Evolutionary conservation across 2,329 filamentous ascomycete genomes (phyloP).

Genomic region (Apiospora pterosperma): DNA sequence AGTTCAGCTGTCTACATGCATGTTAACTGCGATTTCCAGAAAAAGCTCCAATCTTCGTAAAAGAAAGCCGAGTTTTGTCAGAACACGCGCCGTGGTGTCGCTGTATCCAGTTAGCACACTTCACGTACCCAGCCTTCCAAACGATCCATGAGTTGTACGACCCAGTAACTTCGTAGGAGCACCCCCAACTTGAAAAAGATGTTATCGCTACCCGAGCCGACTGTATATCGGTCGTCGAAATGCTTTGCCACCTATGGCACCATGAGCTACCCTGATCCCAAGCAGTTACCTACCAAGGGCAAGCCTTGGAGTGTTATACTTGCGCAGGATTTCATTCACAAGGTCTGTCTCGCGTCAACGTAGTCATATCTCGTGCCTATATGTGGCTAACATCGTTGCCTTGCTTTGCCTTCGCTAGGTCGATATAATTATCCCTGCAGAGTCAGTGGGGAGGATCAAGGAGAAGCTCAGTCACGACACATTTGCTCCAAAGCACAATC

Average conservation of each 20-base stretch:
- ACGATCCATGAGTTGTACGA: background rate
- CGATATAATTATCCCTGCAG: conserved; percentile 70
- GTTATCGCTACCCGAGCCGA: conserved; percentile 41
- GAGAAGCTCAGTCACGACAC: conserved; percentile 42
- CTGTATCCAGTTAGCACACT: background rate
- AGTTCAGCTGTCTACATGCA: background rate
- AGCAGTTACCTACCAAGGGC: conserved; percentile 67
- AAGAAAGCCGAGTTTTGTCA: background rate
- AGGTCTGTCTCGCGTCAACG: conserved; percentile 38
- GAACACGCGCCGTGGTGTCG: conserved; percentile 1
- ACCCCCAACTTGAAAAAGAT: conserved; percentile 26
- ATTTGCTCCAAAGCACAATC: conserved; percentile 51
- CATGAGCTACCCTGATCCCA: conserved; percentile 67
- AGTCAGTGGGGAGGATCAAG: conserved; percentile 52
- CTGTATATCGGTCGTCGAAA: conserved; percentile 57
- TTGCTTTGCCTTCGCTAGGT: conserved; percentile 36
- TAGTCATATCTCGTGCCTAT: too few relatives aligned
- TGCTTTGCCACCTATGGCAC: conserved; percentile 70
- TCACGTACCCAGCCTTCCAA: background rate
- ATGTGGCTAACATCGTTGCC: background rate
- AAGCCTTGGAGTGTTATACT: conserved; percentile 73
- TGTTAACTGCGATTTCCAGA: background rate
- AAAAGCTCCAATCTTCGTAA: background rate
- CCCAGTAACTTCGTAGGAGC: background rate
- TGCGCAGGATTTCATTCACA: conserved; percentile 65